These are phyloP conservation scores for Solanum pinnatisectum DNA, from an alignment of 257 asterid species.

Conservation along the genomic window DNA sequence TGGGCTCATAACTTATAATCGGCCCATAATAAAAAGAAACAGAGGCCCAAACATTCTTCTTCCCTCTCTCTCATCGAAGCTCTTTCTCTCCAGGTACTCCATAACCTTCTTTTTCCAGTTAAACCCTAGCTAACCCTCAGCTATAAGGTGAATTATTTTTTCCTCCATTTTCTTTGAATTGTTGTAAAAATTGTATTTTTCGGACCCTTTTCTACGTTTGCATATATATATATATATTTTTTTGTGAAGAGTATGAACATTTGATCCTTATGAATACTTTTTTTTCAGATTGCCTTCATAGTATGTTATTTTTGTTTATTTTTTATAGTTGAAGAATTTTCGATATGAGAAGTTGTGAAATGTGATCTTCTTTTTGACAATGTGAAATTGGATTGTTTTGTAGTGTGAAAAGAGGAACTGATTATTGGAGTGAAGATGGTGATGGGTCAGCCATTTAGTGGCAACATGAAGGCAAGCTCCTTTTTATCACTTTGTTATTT, in stretches of 20 bases:
- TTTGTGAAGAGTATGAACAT: neutral
- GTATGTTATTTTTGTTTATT: neutral
- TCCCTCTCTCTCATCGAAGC: neutral
- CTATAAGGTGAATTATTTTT: neutral
- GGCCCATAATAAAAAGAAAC: neutral
- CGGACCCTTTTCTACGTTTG: neutral
- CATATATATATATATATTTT: too few species aligned
- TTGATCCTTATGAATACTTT: neutral
- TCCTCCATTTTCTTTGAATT: neutral
- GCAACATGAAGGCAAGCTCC: constrained; percentile 39
- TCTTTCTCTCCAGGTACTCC: neutral
- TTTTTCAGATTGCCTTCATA: neutral
- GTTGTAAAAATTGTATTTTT: neutral
- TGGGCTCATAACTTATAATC: neutral
- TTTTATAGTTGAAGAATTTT: neutral
- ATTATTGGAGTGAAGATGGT: constrained; percentile 7
- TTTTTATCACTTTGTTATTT: neutral
- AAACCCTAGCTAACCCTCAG: neutral
- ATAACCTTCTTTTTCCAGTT: neutral
- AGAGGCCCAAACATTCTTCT: neutral
- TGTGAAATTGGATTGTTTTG: neutral
- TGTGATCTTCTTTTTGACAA: neutral
- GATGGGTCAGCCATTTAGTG: constrained; percentile 37
- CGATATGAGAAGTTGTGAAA: neutral
- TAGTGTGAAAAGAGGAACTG: neutral